Evolutionary conservation across 2,329 filamentous ascomycete species (phyloP).

Genomic region (Cladosporium sp.): DNA sequence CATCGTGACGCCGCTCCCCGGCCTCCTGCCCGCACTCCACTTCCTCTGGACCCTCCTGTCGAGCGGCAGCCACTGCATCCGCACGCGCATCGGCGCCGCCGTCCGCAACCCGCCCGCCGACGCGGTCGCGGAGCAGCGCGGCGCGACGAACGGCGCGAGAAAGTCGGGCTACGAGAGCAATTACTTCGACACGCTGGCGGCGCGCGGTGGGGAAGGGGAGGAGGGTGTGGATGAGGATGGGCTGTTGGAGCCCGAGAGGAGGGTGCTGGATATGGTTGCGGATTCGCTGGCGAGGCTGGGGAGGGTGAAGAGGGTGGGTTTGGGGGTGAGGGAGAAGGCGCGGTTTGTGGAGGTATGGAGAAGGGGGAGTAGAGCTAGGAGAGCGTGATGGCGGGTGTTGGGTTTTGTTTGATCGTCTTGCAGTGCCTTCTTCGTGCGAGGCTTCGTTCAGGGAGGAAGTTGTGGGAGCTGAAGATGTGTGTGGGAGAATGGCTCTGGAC

Average conservation of each 20-base stretch:
- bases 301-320: slow-evolving; percentile 77
- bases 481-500: no score
- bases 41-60: slow-evolving; percentile 86
- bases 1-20: slow-evolving; percentile 83
- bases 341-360: slow-evolving; percentile 70
- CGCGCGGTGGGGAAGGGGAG: slow-evolving; percentile 28
- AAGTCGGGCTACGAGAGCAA: slow-evolving; percentile 37
- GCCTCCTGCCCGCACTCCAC: slow-evolving; percentile 50
- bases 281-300: slow-evolving; percentile 84
- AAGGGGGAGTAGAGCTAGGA: slow-evolving; percentile 10
- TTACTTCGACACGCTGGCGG: slow-evolving; percentile 38
- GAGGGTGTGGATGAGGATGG: slow-evolving; percentile 22
- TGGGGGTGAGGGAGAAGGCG: slow-evolving; percentile 76
- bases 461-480: no score
- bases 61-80: slow-evolving; percentile 79
- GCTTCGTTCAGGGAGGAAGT: no score
- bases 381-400: neutral
- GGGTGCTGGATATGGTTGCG: slow-evolving; percentile 68
- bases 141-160: slow-evolving; percentile 11
- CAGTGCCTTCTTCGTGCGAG: no score
- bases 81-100: slow-evolving; percentile 79
- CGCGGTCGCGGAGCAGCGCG: slow-evolving; percentile 19
- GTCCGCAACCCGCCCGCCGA: slow-evolving; percentile 30
- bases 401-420: neutral
- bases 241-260: slow-evolving; percentile 54